A percentile compares a stretch with the other conserved stretches of the same genome.
Conservation (phyloP, 2,329 filamentous ascomycete species). For the Hymenoscyphus fructigenus region DNA sequence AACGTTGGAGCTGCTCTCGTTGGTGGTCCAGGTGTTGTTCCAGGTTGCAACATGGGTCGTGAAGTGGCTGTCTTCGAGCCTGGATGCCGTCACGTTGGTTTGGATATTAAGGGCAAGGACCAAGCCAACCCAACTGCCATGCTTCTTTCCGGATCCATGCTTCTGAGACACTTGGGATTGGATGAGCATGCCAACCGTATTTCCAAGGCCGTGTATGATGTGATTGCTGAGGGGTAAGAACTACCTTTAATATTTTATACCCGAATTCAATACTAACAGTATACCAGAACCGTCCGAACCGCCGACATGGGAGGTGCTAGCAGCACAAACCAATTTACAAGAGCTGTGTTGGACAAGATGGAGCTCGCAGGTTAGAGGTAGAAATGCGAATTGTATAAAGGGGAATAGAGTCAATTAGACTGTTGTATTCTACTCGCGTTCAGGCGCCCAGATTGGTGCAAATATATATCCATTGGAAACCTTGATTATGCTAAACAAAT, state of each 20-base stretch:
- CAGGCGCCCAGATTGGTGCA: neutral
- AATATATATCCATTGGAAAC: conserved; percentile 5
- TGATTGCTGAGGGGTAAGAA: conserved; percentile 84
- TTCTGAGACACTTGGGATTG: conserved; percentile 92
- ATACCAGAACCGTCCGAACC: conserved; percentile 74
- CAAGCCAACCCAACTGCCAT: conserved; percentile 97
- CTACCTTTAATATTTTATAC: neutral
- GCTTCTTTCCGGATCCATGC: conserved; percentile 94
- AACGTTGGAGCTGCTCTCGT: conserved; percentile 98
- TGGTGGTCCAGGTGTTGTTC: conserved; percentile 93
- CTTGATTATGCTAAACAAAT: neutral
- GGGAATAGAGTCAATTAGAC: conserved; percentile 5
- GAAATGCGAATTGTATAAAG: conserved; percentile 13
- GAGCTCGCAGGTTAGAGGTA: conserved; percentile 50
- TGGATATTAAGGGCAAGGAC: conserved; percentile 99
- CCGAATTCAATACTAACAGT: conserved; percentile 33
- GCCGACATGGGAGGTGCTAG: conserved; percentile 92
- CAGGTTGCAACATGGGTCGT: conserved; percentile 99
- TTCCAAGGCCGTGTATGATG: conserved; percentile 75
- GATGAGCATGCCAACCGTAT: conserved; percentile 99
- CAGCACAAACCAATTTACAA: conserved; percentile 92
- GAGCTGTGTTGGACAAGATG: conserved; percentile 93
- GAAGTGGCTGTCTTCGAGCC: conserved; percentile 98
- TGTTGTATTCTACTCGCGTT: conserved; percentile 3
- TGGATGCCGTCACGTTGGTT: conserved; percentile 97